Percentiles rank a stretch among this genome's conserved stretches.
phyloP scores from a whole-genome alignment of 1,284 basidiomycete genomes.

The Porogramme epimiltina region DNA sequence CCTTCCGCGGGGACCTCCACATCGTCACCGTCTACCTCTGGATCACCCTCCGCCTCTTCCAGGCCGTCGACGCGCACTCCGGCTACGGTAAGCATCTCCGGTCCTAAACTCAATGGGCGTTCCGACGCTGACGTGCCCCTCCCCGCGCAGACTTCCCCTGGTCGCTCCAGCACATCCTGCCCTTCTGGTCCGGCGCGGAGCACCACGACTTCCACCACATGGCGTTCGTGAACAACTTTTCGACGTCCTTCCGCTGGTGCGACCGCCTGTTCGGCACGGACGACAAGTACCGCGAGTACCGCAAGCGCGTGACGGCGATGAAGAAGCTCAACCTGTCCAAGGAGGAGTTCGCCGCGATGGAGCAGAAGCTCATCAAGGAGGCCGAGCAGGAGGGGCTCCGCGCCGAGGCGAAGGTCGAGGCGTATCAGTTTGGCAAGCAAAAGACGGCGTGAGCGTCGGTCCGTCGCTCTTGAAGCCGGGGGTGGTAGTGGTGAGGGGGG shows the following conservation, averaged over 20 bases:
- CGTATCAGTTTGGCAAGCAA: constrained; percentile 23
- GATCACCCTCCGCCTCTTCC: constrained; percentile 94
- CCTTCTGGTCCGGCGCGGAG: constrained; percentile 99
- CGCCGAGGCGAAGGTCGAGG: constrained; percentile 67
- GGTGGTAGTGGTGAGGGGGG: background rate
- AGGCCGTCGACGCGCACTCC: constrained; percentile 96
- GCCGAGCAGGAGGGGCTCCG: constrained; percentile 72
- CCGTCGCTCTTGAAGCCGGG: background rate
- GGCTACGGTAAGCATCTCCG: constrained; percentile 80
- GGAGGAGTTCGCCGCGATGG: constrained; percentile 54
- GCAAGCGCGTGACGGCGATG: constrained; percentile 54
- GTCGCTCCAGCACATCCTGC: constrained; percentile 93
- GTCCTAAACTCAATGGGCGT: background rate
- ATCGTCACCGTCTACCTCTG: constrained; percentile 94
- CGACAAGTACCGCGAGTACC: constrained; percentile 80
- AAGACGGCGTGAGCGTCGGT: constrained; percentile 24
- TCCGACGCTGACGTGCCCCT: background rate
- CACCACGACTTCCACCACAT: constrained; percentile 98
- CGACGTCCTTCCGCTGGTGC: constrained; percentile 93
- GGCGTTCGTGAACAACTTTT: constrained; percentile 89
- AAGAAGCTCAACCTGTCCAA: constrained; percentile 51
- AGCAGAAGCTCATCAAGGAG: constrained; percentile 61
- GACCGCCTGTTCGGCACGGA: constrained; percentile 88
- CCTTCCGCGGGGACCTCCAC: constrained; percentile 74
- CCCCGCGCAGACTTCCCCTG: constrained; percentile 81